Evolutionary conservation across 257 asterid species (phyloP).

Genomic region (Prunella vulgaris): DNA sequence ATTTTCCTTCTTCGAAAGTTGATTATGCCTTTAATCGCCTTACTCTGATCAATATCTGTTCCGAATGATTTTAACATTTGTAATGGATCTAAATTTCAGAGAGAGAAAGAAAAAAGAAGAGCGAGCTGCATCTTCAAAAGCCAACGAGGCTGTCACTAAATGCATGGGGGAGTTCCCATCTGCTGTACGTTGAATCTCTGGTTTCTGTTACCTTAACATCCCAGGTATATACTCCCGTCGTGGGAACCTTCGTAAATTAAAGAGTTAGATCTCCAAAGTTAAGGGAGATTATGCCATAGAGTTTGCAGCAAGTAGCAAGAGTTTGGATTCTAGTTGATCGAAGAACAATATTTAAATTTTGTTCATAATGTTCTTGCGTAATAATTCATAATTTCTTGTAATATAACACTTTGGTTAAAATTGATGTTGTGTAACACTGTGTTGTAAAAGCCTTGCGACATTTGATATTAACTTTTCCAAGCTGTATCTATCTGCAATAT

Average conservation of each 20-base stretch:
- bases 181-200: constrained; percentile 25
- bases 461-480: background rate
- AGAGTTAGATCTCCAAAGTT: background rate
- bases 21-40: background rate
- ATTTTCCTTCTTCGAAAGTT: background rate
- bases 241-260: background rate
- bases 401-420: background rate
- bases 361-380: constrained; percentile 3
- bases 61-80: background rate
- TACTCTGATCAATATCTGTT: background rate
- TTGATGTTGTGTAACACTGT: background rate
- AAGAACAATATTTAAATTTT: constrained; percentile 6
- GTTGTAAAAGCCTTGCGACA: background rate
- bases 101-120: constrained; percentile 90
- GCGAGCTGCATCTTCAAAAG: constrained; percentile 69
- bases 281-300: constrained; percentile 5
- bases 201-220: constrained; percentile 14
- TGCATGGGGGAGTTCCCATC: constrained; percentile 45
- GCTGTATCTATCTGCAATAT: background rate
- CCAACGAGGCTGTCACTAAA: constrained; percentile 70
- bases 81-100: constrained; percentile 35
- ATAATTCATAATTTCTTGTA: background rate
- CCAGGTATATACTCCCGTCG: background rate
- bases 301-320: constrained; percentile 12
- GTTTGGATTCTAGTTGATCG: background rate